These are phyloP conservation scores for Trichophyton rubrum DNA, from an alignment of 2,329 filamentous ascomycete species.

Conservation along the genomic window DNA sequence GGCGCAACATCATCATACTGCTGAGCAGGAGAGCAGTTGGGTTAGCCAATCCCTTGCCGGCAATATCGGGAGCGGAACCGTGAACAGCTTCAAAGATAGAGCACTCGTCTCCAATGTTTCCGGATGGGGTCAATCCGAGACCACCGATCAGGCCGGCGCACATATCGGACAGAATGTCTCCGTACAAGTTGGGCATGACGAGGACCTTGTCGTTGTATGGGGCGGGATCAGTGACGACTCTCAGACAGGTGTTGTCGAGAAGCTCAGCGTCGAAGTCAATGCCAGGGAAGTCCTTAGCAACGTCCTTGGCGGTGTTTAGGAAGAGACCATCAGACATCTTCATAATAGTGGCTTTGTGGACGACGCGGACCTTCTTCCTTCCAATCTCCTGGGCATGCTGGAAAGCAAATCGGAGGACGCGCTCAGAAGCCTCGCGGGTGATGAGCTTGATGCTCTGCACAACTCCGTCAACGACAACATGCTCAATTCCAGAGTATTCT, in stretches of 20 bases:
- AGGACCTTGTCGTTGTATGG: constrained; percentile 99
- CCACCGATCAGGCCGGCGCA: constrained; percentile 97
- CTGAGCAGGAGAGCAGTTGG: constrained; percentile 88
- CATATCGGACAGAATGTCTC: constrained; percentile 99
- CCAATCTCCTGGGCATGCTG: constrained; percentile 90
- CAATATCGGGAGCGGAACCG: constrained; percentile 92
- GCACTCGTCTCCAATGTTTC: constrained; percentile 98
- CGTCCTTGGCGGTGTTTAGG: constrained; percentile 69
- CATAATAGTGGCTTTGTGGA: constrained; percentile 99
- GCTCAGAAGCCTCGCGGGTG: constrained; percentile 85
- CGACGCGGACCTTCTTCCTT: constrained; percentile 90
- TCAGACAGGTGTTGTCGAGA: constrained; percentile 97
- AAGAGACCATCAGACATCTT: constrained; percentile 99
- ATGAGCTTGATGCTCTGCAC: constrained; percentile 99
- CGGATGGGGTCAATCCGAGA: constrained; percentile 90
- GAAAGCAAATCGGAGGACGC: constrained; percentile 94
- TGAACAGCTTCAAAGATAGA: constrained; percentile 99
- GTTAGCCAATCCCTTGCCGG: constrained; percentile 91
- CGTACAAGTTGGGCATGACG: constrained; percentile 95
- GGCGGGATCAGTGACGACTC: constrained; percentile 91
- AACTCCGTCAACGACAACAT: constrained; percentile 92
- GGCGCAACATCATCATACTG: constrained; percentile 99
- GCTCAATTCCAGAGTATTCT: constrained; percentile 98
- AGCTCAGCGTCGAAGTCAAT: constrained; percentile 97
- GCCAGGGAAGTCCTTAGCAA: constrained; percentile 88